Conservation (phyloP, 345 rosid species). For the Acer negundo region DNA sequence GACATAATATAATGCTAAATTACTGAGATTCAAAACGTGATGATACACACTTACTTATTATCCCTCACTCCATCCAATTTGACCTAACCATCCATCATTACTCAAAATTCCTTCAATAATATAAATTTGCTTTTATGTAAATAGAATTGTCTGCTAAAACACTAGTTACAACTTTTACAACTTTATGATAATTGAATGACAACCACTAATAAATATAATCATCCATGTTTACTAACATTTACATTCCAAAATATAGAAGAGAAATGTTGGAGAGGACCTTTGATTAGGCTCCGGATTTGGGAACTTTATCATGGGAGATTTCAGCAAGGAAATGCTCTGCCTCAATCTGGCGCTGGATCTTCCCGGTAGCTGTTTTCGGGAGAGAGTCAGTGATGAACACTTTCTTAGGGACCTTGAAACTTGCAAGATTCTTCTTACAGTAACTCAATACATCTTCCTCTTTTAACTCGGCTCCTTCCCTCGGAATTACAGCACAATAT, state of each 20-base stretch:
- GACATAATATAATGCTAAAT: too few relatives aligned
- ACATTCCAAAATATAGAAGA: too few relatives aligned
- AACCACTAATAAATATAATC: background rate
- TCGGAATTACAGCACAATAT: constrained; percentile 83
- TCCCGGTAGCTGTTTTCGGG: constrained; percentile 66
- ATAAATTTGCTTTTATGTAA: background rate
- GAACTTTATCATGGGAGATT: constrained; percentile 41
- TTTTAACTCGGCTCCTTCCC: constrained; percentile 56
- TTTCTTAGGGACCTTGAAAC: constrained; percentile 82
- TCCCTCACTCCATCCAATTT: background rate
- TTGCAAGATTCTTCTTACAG: constrained; percentile 79
- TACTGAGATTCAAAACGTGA: too few relatives aligned
- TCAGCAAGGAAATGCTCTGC: constrained; percentile 69
- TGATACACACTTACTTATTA: background rate
- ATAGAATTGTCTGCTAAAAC: background rate
- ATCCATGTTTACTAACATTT: background rate
- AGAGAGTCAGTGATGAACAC: constrained; percentile 53
- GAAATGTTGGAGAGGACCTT: background rate
- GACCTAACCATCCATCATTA: background rate
- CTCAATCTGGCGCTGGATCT: constrained; percentile 66
- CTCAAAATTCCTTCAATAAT: background rate
- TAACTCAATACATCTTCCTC: constrained; percentile 58
- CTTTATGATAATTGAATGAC: background rate
- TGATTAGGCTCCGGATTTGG: constrained; percentile 45
- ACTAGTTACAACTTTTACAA: background rate